These are phyloP conservation scores for Tuctoria greenei DNA, from an alignment of 176 grass and related monocot genomes.

Conservation along the genomic window DNA sequence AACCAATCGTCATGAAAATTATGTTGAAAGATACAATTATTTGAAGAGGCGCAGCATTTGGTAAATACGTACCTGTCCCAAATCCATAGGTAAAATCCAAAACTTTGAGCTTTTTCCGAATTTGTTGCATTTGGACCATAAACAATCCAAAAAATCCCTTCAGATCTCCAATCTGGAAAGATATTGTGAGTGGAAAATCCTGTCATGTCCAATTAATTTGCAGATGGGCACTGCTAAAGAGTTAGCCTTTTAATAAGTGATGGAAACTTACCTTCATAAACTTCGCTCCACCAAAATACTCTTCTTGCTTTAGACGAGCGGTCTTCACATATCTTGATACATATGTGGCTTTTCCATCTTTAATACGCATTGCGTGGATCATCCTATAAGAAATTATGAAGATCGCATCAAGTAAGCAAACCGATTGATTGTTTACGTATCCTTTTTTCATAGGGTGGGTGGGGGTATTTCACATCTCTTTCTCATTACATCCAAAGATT, in stretches of 20 bases:
- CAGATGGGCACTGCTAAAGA: not conserved
- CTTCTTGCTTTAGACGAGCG: constrained; percentile 91
- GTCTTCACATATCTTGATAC: constrained; percentile 92
- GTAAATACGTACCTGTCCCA: constrained; percentile 66
- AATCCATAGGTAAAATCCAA: constrained; percentile 82
- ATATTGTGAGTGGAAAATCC: not conserved
- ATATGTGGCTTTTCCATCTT: constrained; percentile 95
- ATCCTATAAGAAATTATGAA: constrained; percentile 55
- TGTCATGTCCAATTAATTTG: not conserved
- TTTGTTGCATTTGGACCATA: constrained; percentile 86
- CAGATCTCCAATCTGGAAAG: constrained; percentile 77
- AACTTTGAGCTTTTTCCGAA: constrained; percentile 75
- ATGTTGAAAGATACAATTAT: constrained; percentile 1
- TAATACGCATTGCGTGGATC: constrained; percentile 92
- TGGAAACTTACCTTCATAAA: constrained; percentile 72
- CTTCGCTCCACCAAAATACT: constrained; percentile 81
- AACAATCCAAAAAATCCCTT: constrained; percentile 95
- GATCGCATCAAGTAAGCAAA: not conserved
- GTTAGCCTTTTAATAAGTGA: not conserved
- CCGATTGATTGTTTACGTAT: not conserved
- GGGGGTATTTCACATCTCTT: not conserved
- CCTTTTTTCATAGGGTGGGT: not conserved
- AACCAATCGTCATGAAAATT: constrained; percentile 4
- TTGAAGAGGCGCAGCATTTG: constrained; percentile 2
- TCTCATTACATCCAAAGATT: not conserved